Base-by-base conservation (phyloP, 1,139 yeast genomes). In the Eremothecium gossypii region DNA sequence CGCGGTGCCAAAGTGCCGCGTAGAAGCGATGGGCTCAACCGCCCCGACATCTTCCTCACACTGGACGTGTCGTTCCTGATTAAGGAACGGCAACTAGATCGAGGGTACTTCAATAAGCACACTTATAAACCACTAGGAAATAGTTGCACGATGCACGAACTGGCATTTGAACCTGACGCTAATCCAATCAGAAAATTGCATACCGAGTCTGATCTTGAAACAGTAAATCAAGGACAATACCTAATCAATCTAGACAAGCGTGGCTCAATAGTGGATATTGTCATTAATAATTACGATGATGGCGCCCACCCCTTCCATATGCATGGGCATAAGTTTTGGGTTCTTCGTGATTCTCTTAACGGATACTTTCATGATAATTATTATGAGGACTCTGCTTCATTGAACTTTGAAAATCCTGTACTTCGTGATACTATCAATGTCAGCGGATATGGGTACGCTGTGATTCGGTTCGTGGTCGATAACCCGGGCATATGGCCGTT, bases 301-400 rank as follows among this genome's bases (percentile, higher is more conserved):
- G 93, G 93, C 57, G 77, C 74, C 46, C 95, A 84, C 63, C 94
- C 95, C 12, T 83, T 84, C 77, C 95, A 84, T 60, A 68, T 84
- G 52, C 95, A 84, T 54, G 95, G 95, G 35, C 89, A 83, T 62
- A 73, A 69, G 48, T 82, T 83, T 71, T 89, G 85, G 71, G 70
- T 83, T 8, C 58, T 83, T 45, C 70, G 71, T 35, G 68, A 80
- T 53, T 76, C 74, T 41, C 67, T 65, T 7, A 68, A 44, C 63
- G 77, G 58, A 68, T 76, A 52, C 67, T 67, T 37, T 37, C 43
- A 45, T 11, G 43, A 45, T 61, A 73, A 67, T 14, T 64, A 67
- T 41, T 70, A 68, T 36, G 64, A 64, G 30, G 74, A 67, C 2
- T 66, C 59, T 42, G 60, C 64, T 43, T 74, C 71, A 45, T 69